A percentile compares a stretch with the other conserved stretches of the same genome.
Evolutionary conservation across 2,329 filamentous ascomycete species (phyloP).

Genomic region (Thermochaetoides dissita): DNA sequence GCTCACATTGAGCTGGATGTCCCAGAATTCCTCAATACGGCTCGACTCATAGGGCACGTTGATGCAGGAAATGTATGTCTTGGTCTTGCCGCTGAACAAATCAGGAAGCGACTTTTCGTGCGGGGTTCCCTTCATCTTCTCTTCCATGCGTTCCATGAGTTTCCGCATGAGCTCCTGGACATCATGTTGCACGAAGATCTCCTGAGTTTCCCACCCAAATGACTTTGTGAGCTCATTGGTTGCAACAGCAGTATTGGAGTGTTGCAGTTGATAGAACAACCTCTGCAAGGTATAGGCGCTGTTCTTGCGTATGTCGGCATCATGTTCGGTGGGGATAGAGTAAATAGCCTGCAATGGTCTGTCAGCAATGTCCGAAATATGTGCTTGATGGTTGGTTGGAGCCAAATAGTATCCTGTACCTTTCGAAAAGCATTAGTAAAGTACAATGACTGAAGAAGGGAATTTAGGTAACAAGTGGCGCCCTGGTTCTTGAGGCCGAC

Average conservation of each 20-base stretch:
- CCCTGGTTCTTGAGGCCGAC: constrained; percentile 95
- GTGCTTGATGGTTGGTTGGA: too few relatives aligned
- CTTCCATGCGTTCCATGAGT: constrained; percentile 92
- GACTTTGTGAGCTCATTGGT: constrained; percentile 91
- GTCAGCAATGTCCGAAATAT: constrained; percentile 8
- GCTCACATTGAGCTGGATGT: constrained; percentile 91
- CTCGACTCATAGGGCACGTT: constrained; percentile 97
- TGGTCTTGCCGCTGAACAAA: constrained; percentile 94
- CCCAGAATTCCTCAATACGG: constrained; percentile 94
- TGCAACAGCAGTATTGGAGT: constrained; percentile 65
- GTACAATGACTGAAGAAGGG: constrained; percentile 68
- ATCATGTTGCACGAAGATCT: constrained; percentile 98
- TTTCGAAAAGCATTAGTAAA: constrained; percentile 91
- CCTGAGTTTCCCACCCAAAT: constrained; percentile 94
- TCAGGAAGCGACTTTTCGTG: constrained; percentile 78
- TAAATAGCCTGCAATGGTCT: constrained; percentile 60
- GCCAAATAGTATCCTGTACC: constrained; percentile 28
- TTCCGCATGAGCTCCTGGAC: constrained; percentile 94
- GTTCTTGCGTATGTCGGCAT: constrained; percentile 59
- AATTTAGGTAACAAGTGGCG: constrained; percentile 80
- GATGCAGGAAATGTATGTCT: constrained; percentile 97
- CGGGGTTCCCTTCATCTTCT: constrained; percentile 93
- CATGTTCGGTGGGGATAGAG: constrained; percentile 82
- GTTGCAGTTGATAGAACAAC: constrained; percentile 89
- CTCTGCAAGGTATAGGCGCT: constrained; percentile 89